Base-by-base conservation (phyloP, 495 filamentous ascomycete genomes). In the Corynascus novoguineensis region DNA sequence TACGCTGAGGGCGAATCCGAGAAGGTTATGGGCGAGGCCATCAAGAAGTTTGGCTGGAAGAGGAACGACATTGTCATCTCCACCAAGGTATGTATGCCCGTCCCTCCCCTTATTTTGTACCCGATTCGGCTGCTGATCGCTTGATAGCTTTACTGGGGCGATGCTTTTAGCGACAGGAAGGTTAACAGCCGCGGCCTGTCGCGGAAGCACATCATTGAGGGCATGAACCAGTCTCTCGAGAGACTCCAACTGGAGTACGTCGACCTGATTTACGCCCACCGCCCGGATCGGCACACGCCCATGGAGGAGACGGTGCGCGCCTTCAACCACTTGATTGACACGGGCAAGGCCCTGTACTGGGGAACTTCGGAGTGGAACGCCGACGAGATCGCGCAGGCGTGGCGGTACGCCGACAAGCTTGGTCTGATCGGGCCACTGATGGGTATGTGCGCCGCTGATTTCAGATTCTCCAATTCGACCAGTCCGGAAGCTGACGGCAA, bases 231-330 rank as follows among this genome's bases (percentile, higher is more conserved):
- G n/a, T 83, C 81, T 0, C 78, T 90, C 12, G 59, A 80, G 59
- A 76, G 87, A 2, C 71, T 91, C 19, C 78, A 83, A 44, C 78
- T 90, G 4, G 78, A 83, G 34, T 83, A 81, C 53, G 81, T 91
- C 58, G 87, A 91, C 62, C 74, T 90, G 19, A 77, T 90, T 51
- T 88, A 87, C 60, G 86, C 86, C 0, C 87, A 91, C 66, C 81
- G 87, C 11, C 83, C 87, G 4, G 87, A 90, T 68, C 78, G 83
- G 4, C 71, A 80, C 46, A 89, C 86, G 0, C 86, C 87, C 0
- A 89, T 90, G 79, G 85, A 90, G 65, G 87, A 91, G 64, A 78
- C 78, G 12, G 87, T 90, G 14, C 81, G 87, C 31, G 86, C 79
- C 28, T 89, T 91, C 76, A 88, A 89, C 71, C 76, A 85, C 61